Evolutionary conservation across 192 early-diverging fungal genomes (phyloP), one percentile per base, ranked within the genome.

Genomic region (Mortierella alpina): DNA sequence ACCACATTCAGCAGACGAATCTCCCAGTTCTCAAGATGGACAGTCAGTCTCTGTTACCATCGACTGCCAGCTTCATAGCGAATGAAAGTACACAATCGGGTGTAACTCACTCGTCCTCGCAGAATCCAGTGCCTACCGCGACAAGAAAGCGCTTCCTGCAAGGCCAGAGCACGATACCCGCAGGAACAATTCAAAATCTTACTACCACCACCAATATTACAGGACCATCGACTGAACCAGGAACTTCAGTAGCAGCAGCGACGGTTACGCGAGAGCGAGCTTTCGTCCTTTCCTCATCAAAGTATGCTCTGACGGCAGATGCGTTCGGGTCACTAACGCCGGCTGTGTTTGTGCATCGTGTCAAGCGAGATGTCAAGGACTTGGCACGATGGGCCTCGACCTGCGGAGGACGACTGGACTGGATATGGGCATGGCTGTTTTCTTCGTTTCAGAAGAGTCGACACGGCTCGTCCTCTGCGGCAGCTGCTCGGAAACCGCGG

Each of bases 341-440:
- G n/a, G 67, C 48, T 7, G 2, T 76, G 49, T 76, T 76, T 76
- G 74, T 69, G 6, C 46, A 69, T 7, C 15, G 57, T 41, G 67
- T 76, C 41, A 56, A 47, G 48, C 63, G 58, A 17, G 66, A 72
- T 53, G 70, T 80, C n/a, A 72, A 68, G 45, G 13, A 68, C 23
- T 44, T 80, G 44, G 77, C 70, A 9, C 56, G 66, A 15, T 80
- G 77, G 77, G 70, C 77, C 9, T 54, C 69, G 44, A 80, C 59
- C 6, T 80, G 77, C 59, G 77, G 77, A n/a, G 70, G 77, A 4
- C 77, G 77, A 0, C 23, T 80, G 54, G 77, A 80, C 40, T 80
- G 77, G 77, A 58, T 80, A 23, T 80, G 77, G 77, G 47, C 45
- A 0, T 80, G 77, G 77, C 18, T 80, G 41, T 72, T 80, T 40